Evolutionary conservation across 345 rosid genomes (phyloP), one percentile per base, ranked within the genome.

Genomic region (Eucalyptus brandiana): DNA sequence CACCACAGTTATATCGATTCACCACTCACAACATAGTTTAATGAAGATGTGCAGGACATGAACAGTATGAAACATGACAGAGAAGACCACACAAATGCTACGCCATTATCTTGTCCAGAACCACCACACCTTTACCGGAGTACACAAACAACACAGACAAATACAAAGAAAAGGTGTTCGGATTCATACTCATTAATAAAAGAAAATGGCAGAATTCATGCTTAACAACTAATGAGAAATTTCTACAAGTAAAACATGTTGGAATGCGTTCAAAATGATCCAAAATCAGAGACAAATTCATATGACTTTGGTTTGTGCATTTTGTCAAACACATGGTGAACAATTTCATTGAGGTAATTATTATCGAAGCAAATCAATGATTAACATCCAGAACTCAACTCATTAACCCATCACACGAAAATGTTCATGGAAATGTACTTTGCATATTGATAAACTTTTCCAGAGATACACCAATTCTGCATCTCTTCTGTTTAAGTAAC

Each of bases 161-260:
- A 23, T 56, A 56, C 30, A 21, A 24, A 56, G 62, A 56, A 56
- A 56, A 56, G 62, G 2, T 56, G 30, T 56, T 56, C 30, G 0
- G 14, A 56, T 56, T 24, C 1, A 0, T 24, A 56, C 58, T 53
- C 1, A 1, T 2, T 56, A 0, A 56, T 24, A 56, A 23, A 24
- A 56, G 30, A 56, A 23, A 56, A 56, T 23, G 62, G 30, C 62
- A 56, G 62, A 56, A 24, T 56, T 56, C 28, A 10, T 24, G 28
- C 62, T 56, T 56, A 56, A 56, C 62, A 56, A 56, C 62, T 0
- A 56, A 56, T 56, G 30, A 56, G 62, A 56, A 56, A 56, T 56
- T 56, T 56, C 62, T 56, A 0, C 30, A 56, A 56, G 62, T 56
- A 56, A 56, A 56, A 56, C 62, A 56, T 56, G 30, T 56, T 56